These are phyloP conservation scores for Vickermania ingenoplastis DNA, from an alignment of 208 protist species.

Conservation along the genomic window DNA sequence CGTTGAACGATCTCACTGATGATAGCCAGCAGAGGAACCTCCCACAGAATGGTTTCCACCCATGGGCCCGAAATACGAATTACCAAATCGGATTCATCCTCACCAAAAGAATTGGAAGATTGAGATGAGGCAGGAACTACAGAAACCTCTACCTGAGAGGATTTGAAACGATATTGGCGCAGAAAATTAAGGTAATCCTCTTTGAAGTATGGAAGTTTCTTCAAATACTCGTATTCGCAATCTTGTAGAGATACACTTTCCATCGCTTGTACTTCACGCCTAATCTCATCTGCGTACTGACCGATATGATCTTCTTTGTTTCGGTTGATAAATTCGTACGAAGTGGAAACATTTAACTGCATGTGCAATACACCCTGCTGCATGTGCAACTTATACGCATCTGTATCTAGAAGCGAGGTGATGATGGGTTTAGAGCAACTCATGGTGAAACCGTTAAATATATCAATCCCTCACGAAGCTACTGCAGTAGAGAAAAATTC, in stretches of 20 bases:
- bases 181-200: slow-evolving; percentile 77
- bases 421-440: slow-evolving; percentile 38
- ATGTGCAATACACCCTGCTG: slow-evolving; percentile 82
- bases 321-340: slow-evolving; percentile 72
- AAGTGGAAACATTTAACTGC: slow-evolving; percentile 25
- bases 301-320: slow-evolving; percentile 68
- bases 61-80: slow-evolving; percentile 70
- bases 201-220: slow-evolving; percentile 56
- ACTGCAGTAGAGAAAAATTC: no score
- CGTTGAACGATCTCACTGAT: slow-evolving; percentile 72
- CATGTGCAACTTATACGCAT: slow-evolving; percentile 88
- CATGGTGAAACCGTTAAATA: no score
- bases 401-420: slow-evolving; percentile 76
- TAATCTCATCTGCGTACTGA: slow-evolving; percentile 45
- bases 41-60: slow-evolving; percentile 85
- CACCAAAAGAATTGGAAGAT: slow-evolving; percentile 9
- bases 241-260: slow-evolving; percentile 33
- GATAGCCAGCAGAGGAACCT: slow-evolving; percentile 75
- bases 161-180: slow-evolving; percentile 64
- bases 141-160: slow-evolving; percentile 59
- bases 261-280: slow-evolving; percentile 33
- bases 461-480: no score
- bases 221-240: slow-evolving; percentile 62
- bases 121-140: slow-evolving; percentile 14
- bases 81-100: slow-evolving; percentile 35